Percentiles rank a stretch among this genome's conserved stretches.
phyloP scores from a whole-genome alignment of 768 basidiomycete species.

The Xerocomellus dryophilus region DNA sequence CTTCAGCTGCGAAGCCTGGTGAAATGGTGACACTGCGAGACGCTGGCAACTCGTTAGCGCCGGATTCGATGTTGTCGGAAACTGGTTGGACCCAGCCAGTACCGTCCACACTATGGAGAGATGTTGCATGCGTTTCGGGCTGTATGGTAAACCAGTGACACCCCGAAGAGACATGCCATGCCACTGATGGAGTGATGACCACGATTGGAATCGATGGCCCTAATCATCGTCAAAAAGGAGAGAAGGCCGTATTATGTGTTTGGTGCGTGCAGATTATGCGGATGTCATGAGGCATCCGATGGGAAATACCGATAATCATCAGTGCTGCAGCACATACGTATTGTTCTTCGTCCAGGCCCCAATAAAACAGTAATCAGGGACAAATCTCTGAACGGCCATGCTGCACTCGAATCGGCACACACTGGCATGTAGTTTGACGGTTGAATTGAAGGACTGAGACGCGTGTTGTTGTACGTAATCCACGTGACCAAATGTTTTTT shows the following conservation, averaged over 20 bases:
- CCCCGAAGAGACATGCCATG: slow-evolving; percentile 17
- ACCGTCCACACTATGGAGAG: neutral
- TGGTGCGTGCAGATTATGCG: slow-evolving; percentile 7
- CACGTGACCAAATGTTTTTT: slow-evolving; percentile 32
- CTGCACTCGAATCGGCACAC: neutral
- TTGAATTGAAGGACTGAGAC: neutral
- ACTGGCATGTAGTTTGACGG: neutral
- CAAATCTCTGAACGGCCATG: neutral
- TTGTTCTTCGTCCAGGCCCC: neutral
- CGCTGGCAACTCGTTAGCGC: neutral
- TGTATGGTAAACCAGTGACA: neutral
- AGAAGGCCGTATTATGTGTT: slow-evolving; percentile 11
- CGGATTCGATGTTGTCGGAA: too few relatives aligned
- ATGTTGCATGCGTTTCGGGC: neutral
- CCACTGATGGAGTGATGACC: slow-evolving; percentile 18
- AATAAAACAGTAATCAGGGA: neutral
- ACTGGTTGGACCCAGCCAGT: neutral
- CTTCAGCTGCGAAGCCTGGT: neutral
- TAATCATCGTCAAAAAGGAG: slow-evolving; percentile 1
- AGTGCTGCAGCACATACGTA: neutral
- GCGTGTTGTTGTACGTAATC: slow-evolving; percentile 17
- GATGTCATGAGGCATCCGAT: slow-evolving; percentile 6
- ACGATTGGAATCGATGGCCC: slow-evolving; percentile 30
- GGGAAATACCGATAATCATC: neutral
- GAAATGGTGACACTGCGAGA: neutral